Evolutionary conservation across 176 grass and related monocot genomes (phyloP), one percentile per base, ranked within the genome.

Genomic region (Pontederia crassipes): DNA sequence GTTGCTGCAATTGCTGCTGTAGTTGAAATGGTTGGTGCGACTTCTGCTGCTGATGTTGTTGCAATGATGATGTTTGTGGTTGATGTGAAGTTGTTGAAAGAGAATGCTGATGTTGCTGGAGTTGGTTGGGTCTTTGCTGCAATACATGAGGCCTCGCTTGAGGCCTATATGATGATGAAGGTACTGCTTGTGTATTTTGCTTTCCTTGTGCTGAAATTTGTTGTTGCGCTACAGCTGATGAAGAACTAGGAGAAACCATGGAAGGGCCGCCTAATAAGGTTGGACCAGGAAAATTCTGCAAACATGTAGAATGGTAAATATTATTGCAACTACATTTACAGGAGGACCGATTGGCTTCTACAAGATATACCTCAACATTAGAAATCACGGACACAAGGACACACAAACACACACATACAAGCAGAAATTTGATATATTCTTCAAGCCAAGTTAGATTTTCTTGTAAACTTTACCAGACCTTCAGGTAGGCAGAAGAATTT

Each of bases 61-160:
- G 83, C 61, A 77, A 45, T 79, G 80, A 68, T 64, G 83, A 59
- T 71, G 54, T 11, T 17, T 69, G 88, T 48, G 88, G 93, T 81
- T 79, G 79, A 64, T 80, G 70, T 8, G 46, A 45, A 74, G 70
- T 40, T 53, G 66, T 45, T 78, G 72, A 52, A 53, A 53, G 20
- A 9, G 49, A 49, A 26, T 66, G 64, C 67, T 69, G 56, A 64
- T 80, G 68, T 49, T 82, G 68, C 28, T 71, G 71, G 68, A 58
- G 68, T 62, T 72, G 61, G 76, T 78, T 71, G 14, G 74, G 93
- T 57, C 84, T 91, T 66, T 78, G 87, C 75, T 91, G 93, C 29
- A 89, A 45, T 62, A 68, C 67, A 70, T 87, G 86, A 50, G 87
- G 79, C 79, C 81, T 88, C 64, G 79, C 75, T 76, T 91, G 87